Conservation (phyloP, 2,329 filamentous ascomycete species). For the Microsporum audouinii region DNA sequence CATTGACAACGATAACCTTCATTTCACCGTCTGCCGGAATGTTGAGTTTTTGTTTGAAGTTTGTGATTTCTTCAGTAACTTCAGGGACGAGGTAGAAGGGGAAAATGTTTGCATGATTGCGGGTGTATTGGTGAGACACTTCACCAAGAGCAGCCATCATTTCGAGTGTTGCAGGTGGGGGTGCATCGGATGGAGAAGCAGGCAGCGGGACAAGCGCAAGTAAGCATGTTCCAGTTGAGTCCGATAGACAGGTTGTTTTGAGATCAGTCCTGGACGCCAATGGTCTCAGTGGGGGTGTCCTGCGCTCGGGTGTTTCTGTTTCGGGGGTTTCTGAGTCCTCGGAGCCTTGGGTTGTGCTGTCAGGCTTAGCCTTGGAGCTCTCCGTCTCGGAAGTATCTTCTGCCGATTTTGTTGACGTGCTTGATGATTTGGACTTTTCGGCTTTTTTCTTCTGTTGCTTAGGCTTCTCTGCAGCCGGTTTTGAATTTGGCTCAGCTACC, state of each 20-base stretch:
- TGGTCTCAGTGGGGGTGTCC: conserved; percentile 48
- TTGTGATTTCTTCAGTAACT: conserved; percentile 45
- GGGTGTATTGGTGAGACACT: conserved; percentile 62
- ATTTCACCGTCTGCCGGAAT: conserved; percentile 46
- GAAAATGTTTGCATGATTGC: conserved; percentile 59
- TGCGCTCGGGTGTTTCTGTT: conserved; percentile 38
- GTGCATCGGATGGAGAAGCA: conserved; percentile 40
- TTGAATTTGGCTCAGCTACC: conserved; percentile 65
- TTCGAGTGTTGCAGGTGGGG: conserved; percentile 33
- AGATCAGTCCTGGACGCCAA: conserved; percentile 55
- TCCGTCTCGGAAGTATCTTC: conserved; percentile 15
- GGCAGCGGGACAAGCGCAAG: conserved; percentile 57
- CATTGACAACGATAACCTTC: conserved; percentile 73
- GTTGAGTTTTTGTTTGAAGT: conserved; percentile 50
- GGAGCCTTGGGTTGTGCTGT: conserved; percentile 1
- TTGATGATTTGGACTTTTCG: conserved; percentile 35
- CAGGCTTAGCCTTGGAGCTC: background rate
- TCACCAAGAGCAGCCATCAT: conserved; percentile 56
- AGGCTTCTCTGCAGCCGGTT: conserved; percentile 45
- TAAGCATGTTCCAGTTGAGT: conserved; percentile 71
- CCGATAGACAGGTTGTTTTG: conserved; percentile 57
- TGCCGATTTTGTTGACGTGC: conserved; percentile 39
- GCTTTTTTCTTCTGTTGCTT: conserved; percentile 21
- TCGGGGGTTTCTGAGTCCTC: conserved; percentile 6
- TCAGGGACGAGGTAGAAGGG: conserved; percentile 67